Conservation (phyloP, 345 rosid genomes). For the Linum trigynum region DNA sequence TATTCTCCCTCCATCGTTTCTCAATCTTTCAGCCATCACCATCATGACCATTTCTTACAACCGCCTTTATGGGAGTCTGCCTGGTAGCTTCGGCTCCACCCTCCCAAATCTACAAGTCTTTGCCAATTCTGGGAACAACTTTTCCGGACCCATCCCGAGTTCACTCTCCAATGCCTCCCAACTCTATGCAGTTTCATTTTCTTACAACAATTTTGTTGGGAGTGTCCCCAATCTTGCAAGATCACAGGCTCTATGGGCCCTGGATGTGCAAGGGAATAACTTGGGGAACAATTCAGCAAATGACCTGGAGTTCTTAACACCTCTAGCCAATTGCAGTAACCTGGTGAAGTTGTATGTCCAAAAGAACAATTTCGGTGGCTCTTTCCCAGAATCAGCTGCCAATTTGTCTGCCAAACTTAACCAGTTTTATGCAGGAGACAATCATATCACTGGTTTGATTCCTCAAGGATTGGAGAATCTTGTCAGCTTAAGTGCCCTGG, state of each 20-base stretch:
- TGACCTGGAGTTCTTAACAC: too few relatives aligned
- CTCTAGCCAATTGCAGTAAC: too few relatives aligned
- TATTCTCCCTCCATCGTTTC: conserved; percentile 11
- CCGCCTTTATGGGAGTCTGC: conserved; percentile 20
- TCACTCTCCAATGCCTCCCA: conserved; percentile 21
- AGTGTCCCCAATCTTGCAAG: conserved; percentile 8
- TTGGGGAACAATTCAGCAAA: too few relatives aligned
- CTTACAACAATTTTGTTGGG: conserved; percentile 10
- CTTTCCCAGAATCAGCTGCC: background rate
- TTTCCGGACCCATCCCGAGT: conserved; percentile 16
- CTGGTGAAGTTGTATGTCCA: too few relatives aligned
- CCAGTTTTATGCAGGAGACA: background rate
- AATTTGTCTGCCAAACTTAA: background rate
- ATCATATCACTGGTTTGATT: background rate
- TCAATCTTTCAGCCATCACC: conserved; percentile 11
- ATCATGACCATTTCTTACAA: conserved; percentile 3
- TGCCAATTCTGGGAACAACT: background rate
- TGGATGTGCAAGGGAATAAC: too few relatives aligned
- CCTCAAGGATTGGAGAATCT: background rate
- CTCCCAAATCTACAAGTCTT: conserved; percentile 8
- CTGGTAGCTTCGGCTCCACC: conserved; percentile 5
- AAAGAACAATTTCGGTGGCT: too few relatives aligned
- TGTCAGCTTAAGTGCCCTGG: background rate
- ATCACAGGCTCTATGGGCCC: too few relatives aligned
- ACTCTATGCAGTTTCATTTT: background rate